A percentile compares a stretch with the other conserved stretches of the same genome.
phyloP scores from a whole-genome alignment of 805 yeast genomes.

The Wickerhamomyces silvicola region DNA sequence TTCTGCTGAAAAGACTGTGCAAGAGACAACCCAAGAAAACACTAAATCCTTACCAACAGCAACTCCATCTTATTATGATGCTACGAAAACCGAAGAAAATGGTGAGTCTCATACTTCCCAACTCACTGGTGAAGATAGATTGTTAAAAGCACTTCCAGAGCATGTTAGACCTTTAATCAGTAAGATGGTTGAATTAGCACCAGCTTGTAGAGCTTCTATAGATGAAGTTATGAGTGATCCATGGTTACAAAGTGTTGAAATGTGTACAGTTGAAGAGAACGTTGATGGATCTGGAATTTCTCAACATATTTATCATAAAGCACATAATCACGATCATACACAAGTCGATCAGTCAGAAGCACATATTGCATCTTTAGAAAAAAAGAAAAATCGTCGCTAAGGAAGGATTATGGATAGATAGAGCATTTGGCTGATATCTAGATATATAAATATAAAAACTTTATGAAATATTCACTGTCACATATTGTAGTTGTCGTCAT shows the following conservation, averaged over 20 bases:
- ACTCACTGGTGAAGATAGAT: constrained; percentile 64
- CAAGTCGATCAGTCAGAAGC: constrained; percentile 91
- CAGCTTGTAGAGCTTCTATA: constrained; percentile 76
- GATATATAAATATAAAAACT: too few relatives aligned
- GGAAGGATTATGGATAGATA: too few relatives aligned
- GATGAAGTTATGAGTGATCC: constrained; percentile 71
- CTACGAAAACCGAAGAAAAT: constrained; percentile 17
- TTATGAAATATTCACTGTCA: too few relatives aligned
- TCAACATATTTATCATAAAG: constrained; percentile 31
- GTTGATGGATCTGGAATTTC: constrained; percentile 31
- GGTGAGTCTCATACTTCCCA: constrained; percentile 53
- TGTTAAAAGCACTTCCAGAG: constrained; percentile 63
- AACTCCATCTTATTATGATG: constrained; percentile 9
- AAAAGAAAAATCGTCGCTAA: constrained; percentile 47
- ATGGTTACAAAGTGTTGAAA: constrained; percentile 57
- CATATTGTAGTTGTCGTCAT: too few relatives aligned
- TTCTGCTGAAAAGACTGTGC: constrained; percentile 5
- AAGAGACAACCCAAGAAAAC: neutral
- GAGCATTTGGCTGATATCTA: too few relatives aligned
- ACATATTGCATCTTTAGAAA: constrained; percentile 89
- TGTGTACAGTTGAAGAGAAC: constrained; percentile 57
- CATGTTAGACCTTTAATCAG: constrained; percentile 63
- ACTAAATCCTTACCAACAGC: constrained; percentile 2
- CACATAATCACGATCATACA: constrained; percentile 72
- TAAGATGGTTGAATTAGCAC: constrained; percentile 77